phyloP scores from a whole-genome alignment of 495 filamentous ascomycete species.

The Penicillium mononematosum region DNA sequence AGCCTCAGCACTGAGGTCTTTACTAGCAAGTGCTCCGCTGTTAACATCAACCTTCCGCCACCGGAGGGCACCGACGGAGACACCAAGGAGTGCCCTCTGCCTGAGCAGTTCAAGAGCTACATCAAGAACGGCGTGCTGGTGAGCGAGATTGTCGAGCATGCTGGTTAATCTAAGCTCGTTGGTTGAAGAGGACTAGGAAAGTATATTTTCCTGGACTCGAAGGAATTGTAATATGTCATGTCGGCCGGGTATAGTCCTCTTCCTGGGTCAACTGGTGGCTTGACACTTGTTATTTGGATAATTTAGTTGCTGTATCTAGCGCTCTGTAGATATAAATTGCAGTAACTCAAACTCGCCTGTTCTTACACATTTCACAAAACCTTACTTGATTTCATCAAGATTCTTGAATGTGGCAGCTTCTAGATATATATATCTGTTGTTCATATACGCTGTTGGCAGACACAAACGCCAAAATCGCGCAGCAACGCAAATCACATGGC shows the following conservation, averaged over 20 bases:
- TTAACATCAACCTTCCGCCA: constrained; percentile 82
- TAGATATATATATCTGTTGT: not conserved
- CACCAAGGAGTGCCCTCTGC: constrained; percentile 79
- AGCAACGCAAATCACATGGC: not conserved
- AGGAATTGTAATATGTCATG: constrained; percentile 3
- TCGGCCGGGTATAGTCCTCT: not conserved
- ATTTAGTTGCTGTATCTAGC: constrained; percentile 24
- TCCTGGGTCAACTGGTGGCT: not conserved
- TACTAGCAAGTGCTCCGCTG: constrained; percentile 74
- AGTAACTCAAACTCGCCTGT: not conserved
- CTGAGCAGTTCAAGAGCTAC: constrained; percentile 84
- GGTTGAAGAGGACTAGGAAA: not conserved
- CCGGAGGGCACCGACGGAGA: constrained; percentile 62
- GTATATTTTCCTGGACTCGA: not conserved
- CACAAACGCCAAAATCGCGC: not conserved
- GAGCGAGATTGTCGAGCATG: constrained; percentile 88
- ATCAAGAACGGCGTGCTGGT: constrained; percentile 71
- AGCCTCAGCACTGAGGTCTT: constrained; percentile 78
- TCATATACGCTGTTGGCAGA: not conserved
- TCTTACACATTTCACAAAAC: not conserved
- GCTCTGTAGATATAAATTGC: constrained; percentile 26
- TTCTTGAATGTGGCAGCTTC: not conserved
- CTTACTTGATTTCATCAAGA: not conserved
- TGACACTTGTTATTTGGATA: constrained; percentile 1
- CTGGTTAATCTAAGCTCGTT: constrained; percentile 50